Percentiles rank a stretch among this genome's conserved stretches.
phyloP scores from a whole-genome alignment of 805 yeast genomes.

The Cyberlindnera euphorbiiphila region DNA sequence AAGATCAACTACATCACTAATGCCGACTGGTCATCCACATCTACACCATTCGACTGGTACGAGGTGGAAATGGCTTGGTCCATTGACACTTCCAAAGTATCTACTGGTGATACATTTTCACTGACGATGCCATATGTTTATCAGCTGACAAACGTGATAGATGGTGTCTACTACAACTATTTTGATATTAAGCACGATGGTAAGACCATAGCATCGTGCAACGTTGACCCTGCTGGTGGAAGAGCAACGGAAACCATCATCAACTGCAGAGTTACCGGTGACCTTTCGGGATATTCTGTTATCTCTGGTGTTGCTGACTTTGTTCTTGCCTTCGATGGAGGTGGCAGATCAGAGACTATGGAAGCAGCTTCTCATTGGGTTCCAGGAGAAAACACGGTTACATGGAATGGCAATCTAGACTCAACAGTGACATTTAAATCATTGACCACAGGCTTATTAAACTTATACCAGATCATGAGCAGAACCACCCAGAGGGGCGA shows the following conservation, averaged over 20 bases:
- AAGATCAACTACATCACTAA: constrained; percentile 9
- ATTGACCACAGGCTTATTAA: background rate
- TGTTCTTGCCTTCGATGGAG: constrained; percentile 14
- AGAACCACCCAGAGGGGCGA: constrained; percentile 19
- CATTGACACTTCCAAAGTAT: constrained; percentile 5
- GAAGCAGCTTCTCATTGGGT: constrained; percentile 13
- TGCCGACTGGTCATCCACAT: constrained; percentile 1
- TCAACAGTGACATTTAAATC: constrained; percentile 2
- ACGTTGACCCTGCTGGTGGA: constrained; percentile 14
- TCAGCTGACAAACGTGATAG: constrained; percentile 11
- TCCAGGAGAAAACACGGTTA: constrained; percentile 14
- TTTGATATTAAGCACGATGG: constrained; percentile 12
- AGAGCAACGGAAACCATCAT: constrained; percentile 5
- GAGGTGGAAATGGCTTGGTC: constrained; percentile 9
- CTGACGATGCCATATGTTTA: constrained; percentile 16
- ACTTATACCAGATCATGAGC: constrained; percentile 2
- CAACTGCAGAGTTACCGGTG: constrained; percentile 10
- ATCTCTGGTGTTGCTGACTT: constrained; percentile 10
- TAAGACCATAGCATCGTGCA: constrained; percentile 13
- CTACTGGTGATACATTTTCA: constrained; percentile 17
- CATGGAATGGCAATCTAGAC: constrained; percentile 14
- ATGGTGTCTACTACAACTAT: constrained; percentile 2
- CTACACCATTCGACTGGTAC: constrained; percentile 11
- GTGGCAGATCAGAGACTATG: constrained; percentile 9
- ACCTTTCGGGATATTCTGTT: constrained; percentile 2